Evolutionary conservation across 75 land plant species (phyloP).

Genomic region (Chamaecyparis obtusa): DNA sequence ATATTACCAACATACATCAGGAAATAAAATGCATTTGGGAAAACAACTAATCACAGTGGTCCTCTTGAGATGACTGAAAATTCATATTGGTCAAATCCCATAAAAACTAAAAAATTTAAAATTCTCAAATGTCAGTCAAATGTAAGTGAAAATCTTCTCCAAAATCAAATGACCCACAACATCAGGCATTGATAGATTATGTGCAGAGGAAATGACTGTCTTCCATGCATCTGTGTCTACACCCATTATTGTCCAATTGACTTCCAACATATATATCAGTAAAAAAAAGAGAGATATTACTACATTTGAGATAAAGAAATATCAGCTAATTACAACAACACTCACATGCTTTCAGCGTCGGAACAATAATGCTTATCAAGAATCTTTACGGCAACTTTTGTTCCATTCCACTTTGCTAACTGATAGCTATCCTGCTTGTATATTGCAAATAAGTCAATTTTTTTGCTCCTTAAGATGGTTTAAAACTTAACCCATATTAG

Average conservation of each 20-base stretch:
- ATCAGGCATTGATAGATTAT: background rate
- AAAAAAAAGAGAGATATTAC: background rate
- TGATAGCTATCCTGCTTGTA: slow-evolving; percentile 61
- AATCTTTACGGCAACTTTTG: slow-evolving; percentile 84
- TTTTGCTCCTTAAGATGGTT: background rate
- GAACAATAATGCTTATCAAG: slow-evolving; percentile 56
- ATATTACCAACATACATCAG: no score
- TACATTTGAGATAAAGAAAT: background rate
- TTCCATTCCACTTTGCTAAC: slow-evolving; percentile 97
- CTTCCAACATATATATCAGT: background rate
- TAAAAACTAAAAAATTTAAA: no score
- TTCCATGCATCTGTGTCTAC: background rate
- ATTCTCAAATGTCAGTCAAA: no score
- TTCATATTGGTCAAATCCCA: no score
- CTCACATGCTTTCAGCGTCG: slow-evolving; percentile 67
- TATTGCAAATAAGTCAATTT: slow-evolving; percentile 10
- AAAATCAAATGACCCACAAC: background rate
- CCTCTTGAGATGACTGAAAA: no score
- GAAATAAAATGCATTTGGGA: no score
- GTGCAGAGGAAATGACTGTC: background rate
- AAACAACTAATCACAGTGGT: no score
- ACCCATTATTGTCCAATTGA: background rate
- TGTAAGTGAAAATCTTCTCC: no score
- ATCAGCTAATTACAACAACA: background rate
- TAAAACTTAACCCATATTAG: background rate